A percentile compares a stretch with the other conserved stretches of the same genome.
Conservation (phyloP, 164 flowering plant genomes). For the Cinnamomum chago region DNA sequence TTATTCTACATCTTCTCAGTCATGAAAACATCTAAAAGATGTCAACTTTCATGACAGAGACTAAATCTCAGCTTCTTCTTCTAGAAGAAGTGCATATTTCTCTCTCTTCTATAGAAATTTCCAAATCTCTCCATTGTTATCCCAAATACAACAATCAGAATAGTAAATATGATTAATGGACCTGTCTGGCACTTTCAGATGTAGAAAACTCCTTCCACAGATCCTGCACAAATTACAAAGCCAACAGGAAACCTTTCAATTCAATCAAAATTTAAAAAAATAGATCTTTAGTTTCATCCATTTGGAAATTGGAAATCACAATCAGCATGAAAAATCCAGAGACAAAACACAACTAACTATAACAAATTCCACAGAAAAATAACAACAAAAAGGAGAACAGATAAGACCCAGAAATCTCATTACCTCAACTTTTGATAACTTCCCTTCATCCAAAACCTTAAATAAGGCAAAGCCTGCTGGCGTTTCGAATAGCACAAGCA, state of each 20-base stretch:
- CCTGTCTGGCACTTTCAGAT: conserved; percentile 77
- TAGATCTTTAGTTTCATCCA: not conserved
- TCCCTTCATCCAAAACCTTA: conserved; percentile 85
- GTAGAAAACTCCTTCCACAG: conserved; percentile 62
- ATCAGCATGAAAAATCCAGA: not conserved
- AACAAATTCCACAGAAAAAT: not conserved
- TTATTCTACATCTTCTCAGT: not conserved
- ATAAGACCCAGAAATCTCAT: not conserved
- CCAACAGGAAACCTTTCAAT: not conserved
- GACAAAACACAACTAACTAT: no score
- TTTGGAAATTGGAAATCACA: not conserved
- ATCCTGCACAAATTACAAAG: conserved; percentile 38
- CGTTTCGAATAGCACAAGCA: conserved; percentile 82
- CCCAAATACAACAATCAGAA: not conserved
- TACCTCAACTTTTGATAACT: conserved; percentile 77
- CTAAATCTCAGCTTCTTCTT: not conserved
- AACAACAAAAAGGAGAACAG: not conserved
- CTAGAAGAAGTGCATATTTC: no score
- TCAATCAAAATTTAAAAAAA: not conserved
- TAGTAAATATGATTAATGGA: conserved; percentile 8
- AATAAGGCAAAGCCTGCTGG: conserved; percentile 92
- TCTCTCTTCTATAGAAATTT: no score
- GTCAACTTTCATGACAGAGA: no score
- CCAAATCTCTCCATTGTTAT: no score
- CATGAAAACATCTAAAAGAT: not conserved